Evolutionary conservation across 768 basidiomycete species (phyloP), one percentile per base, ranked within the genome.

Genomic region (Leccinum fibrillosum): DNA sequence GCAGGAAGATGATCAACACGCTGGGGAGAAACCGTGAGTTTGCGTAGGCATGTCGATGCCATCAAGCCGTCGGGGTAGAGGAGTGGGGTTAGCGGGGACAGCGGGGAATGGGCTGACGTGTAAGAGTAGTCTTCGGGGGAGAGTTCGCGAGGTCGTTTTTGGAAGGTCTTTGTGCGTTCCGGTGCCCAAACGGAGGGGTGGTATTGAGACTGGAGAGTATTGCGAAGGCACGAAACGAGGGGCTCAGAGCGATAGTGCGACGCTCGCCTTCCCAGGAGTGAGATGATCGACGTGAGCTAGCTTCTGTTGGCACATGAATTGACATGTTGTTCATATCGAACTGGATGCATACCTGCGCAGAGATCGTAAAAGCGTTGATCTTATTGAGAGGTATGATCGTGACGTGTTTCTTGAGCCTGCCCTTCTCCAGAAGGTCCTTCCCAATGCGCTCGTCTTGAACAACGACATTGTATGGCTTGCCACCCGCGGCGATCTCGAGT

Each of bases 341-440:
- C 39, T 11, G 26, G 12, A 15, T 19, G 56, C 71, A 64, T 72
- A 76, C 80, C 80, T 90, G 75, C 4, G 77, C 72, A 4, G 78
- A 67, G 53, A 85, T 76, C 42, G 71, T 81, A 64, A 79, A 82
- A 1, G 86, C 80, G 53, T 83, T 84, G 67, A 99, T 95, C 76
- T 94, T 96, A 73, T 88, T 96, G 50, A 98, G 76, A 0, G 96
- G 96, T 63, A 98, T 94, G 72, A 97, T 86, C 0, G 94, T 97
- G 21, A 96, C 90, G 19, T 94, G 85, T 73, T 89, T 93, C 76
- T 84, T 88, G 64, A 98, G 82, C 51, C 78, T 76, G 8, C 88
- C 86, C 49, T 89, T 85, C 68, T 89, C 83, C 49, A 98, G 76
- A 25, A 98, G 80, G 28, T 90, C 86, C 64, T 89, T 90, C 26